Evolutionary conservation across 345 rosid species (phyloP), one percentile per base, ranked within the genome.

Genomic region (Eucalyptus brandiana): DNA sequence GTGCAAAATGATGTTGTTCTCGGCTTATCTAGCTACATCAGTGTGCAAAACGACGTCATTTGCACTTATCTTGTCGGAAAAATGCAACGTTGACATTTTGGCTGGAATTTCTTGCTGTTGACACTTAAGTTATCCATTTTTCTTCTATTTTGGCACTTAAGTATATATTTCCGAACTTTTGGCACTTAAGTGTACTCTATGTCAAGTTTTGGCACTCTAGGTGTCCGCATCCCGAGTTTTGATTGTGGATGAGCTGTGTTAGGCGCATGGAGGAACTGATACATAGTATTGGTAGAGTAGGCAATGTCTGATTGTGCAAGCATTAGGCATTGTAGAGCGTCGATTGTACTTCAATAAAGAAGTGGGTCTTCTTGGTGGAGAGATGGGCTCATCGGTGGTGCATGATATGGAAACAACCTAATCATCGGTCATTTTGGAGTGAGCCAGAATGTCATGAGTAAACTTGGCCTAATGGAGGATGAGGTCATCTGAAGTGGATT

Each of bases 1-100:
- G 26, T 53, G 58, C 10, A 53, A 53, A 53, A 19, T 19, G 5
- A 53, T 53, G 24, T 19, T 8, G 10, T 53, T 53, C 2, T 53
- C 0, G 5, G 10, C 26, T 53, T 53, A 19, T 53, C 11, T 53
- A 53, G 58, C 11, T 4, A 53, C 1, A 0, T 53, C 1, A 4
- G 1, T 0, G 0, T 21, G 11, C 5, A 53, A 53, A 53, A 21
- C 0, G 11, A 53, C 0, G 26, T 8, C 5, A 19, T 21, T 0
- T 21, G 5, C 26, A 53, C 5, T 53, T 53, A 8, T 53, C 58
- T 53, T 0, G 0, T 53, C 0, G 0, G 5, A 53, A 53, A 53
- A 53, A 53, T 1, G 0, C 26, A 8, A 53, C 26, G 0, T 53
- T 21, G 26, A 21, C 26, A 53, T 21, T 19, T 53, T 53, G 58